Base-by-base conservation (phyloP, 2,329 filamentous ascomycete genomes). In the Corinectria fuckeliana region DNA sequence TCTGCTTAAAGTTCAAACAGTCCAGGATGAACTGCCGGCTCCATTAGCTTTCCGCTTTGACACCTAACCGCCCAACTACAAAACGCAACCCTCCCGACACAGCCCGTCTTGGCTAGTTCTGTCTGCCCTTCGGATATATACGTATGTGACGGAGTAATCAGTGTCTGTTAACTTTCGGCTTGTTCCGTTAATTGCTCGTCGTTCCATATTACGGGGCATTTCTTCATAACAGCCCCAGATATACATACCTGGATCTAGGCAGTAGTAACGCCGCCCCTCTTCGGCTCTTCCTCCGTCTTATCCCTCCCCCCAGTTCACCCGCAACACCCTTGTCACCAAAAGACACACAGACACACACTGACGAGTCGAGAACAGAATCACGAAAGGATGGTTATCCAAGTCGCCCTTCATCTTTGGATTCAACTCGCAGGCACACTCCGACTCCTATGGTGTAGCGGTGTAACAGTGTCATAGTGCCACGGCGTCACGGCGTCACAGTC, bases 291-390 rank as follows among this genome's bases (percentile, higher is more conserved):
- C n/a, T n/a, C n/a, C n/a, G n/a, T 60, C 56, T 56, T 59, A 41
- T 55, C 36, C 34, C 50, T 18, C 57, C 56, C 57, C 61, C 50
- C 44, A 45, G 58, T 41, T 48, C 58, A 34, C 48, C 36, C 48
- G 30, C 41, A n/a, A 25, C 20, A 45, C 60, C 61, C 58, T 56
- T 58, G 58, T 56, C 48, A 47, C 41, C 38, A 48, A 62, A 56
- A 34, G 45, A 25, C 60, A 63, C 61, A 61, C 58, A 23, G 61
- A 63, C 61, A 30, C 61, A 61, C 61, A 63, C 58, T 21, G 53
- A 16, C 20, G 6, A 14, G 39, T 30, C 5, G 34, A 42, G 18
- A 16, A 8, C 30, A 23, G 6, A 30, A 30, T 20, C 7, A 41
- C 21, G 34, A 25, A 26, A n/a, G 44, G 7, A 32, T 30, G 23